Base-by-base conservation (phyloP, 1,284 basidiomycete species). In the Moesziomyces sp. region DNA sequence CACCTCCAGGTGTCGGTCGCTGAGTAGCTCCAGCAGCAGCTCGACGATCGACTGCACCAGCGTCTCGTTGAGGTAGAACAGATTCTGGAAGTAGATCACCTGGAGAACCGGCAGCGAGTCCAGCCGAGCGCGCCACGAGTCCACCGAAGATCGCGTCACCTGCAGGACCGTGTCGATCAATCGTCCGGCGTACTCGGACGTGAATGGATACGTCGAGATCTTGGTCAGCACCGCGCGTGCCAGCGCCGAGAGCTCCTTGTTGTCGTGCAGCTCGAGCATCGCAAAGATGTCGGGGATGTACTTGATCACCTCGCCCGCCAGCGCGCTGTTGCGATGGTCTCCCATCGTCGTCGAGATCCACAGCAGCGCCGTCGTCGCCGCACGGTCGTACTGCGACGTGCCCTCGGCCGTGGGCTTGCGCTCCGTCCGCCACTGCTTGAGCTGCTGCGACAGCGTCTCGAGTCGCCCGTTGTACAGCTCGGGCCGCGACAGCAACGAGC, bases 401-500 rank as follows among this genome's bases (percentile, higher is more conserved):
- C 85, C 85, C 35, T 85, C 81, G 1, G 84, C 80, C 18, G 80
- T 82, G 2, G 86, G 85, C 57, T 83, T 80, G 13, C 86, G 76
- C 56, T 83, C 74, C 14, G 51, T 61, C 11, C 85, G 78, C 78
- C 77, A 83, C 26, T 68, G 45, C 0, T 67, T 70, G n/a, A 86
- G 70, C 26, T 81, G 73, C 21, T 60, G 35, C 13, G 80, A 78
- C 34, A 86, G 75, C 50, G 55, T 63, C 49, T 66, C 94, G 88
- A 83, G 91, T 87, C 77, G 88, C 9, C 60, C 76, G 47, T 63
- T 76, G 75, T 83, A 83, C 40, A 72, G 65, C 26, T 88, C 86
- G 18, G 74, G 68, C 26, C 91, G 88, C 81, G 67, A 93, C 38
- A 84, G 78, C 61, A 84, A 66, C 46, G 90, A 88, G 28, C 86